Percentiles rank a stretch among this genome's conserved stretches.
phyloP scores from a whole-genome alignment of 2,329 filamentous ascomycete genomes.

The Fusarium mundagurra region DNA sequence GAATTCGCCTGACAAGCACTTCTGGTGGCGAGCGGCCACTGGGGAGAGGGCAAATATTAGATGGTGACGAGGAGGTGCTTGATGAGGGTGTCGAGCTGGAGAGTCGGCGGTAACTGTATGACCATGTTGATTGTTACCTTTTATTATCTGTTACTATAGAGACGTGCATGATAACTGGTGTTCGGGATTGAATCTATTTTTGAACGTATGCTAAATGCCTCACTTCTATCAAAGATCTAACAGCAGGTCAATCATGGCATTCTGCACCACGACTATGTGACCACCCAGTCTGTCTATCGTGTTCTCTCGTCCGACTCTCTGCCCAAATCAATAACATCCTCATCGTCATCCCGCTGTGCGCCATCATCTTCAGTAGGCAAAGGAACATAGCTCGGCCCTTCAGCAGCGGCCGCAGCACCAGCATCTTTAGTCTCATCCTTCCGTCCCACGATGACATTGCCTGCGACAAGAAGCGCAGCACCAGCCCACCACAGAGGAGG shows the following conservation, averaged over 20 bases:
- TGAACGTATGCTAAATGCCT: constrained; percentile 1
- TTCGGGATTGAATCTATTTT: constrained; percentile 27
- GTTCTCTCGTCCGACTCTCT: constrained; percentile 35
- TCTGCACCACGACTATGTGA: neutral
- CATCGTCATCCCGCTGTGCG: constrained; percentile 43
- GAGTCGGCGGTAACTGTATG: constrained; percentile 43
- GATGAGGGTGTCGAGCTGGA: constrained; percentile 58
- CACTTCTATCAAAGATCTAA: neutral
- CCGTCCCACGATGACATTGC: constrained; percentile 80
- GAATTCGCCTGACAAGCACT: constrained; percentile 61
- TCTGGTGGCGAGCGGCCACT: constrained; percentile 49
- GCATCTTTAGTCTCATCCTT: constrained; percentile 64
- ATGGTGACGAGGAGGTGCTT: constrained; percentile 54
- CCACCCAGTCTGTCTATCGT: constrained; percentile 4
- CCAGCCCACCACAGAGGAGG: constrained; percentile 82
- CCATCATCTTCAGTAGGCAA: constrained; percentile 41
- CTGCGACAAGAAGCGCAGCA: constrained; percentile 75
- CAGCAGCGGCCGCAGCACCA: constrained; percentile 30
- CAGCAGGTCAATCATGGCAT: neutral
- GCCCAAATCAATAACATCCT: constrained; percentile 50
- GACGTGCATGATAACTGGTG: constrained; percentile 33
- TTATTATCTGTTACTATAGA: constrained; percentile 24
- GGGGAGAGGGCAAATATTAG: constrained; percentile 58
- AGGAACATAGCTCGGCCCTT: constrained; percentile 44
- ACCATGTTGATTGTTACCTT: constrained; percentile 2